Evolutionary conservation across 345 rosid species (phyloP), one percentile per base, ranked within the genome.

Genomic region (Hibiscus syriacus): DNA sequence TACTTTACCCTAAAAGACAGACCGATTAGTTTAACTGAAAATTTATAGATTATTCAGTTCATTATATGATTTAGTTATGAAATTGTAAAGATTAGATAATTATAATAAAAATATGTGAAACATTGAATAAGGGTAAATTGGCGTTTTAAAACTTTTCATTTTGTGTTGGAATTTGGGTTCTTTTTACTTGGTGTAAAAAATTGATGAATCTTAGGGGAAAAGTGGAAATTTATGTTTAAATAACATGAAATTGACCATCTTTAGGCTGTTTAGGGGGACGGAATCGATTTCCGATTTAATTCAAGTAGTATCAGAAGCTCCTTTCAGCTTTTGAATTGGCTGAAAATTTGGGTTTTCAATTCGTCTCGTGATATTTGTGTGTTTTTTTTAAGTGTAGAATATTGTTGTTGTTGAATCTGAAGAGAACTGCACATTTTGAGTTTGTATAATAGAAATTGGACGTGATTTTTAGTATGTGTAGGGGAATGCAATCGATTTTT

Each of bases 221-320:
- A 13, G 50, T 39, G 66, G 30, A 22, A 38, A 5, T 38, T 39
- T 61, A 49, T 22, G 65, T 19, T 60, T 60, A 14, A 11, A 4
- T 36, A 19, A 60, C 39, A 10, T 16, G 46, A 60, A 60, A 60
- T 14, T 11, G 17, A 20, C 29, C 27, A 4, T 20, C 20, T 59
- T 59, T 34, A 0, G 13, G 39, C 11, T 19, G 6, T 11, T 59
- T 10, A 3, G 61, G 64, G 20, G 14, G 3, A 71, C 86, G 91
- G 87, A 88, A 68, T 74, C 81, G 41, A 64, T 90, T 56, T 72
- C 81, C 32, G 84, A 85, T 82, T 83, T 91, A 74, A 79, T 90
- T 80, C 88, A 88, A 77, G 83, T 78, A 59, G 85, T 86, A 58
- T 86, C 81, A 70, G 88, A 79, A 52, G 95, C 73, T 13, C 48